Base-by-base conservation (phyloP, 2,329 filamentous ascomycete genomes). In the Arthrobotrys conoides region DNA sequence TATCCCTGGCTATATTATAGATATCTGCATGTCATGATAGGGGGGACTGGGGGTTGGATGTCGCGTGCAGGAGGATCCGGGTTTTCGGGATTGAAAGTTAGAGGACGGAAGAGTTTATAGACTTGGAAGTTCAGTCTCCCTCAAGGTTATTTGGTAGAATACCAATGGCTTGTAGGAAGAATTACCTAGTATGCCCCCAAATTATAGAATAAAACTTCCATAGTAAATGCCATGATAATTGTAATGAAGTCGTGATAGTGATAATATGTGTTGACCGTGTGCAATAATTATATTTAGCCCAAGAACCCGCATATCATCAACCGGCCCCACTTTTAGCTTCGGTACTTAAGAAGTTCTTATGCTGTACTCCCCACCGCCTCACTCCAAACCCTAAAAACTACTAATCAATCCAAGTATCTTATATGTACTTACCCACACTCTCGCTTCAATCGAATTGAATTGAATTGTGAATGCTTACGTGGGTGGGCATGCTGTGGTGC, bases 241-340 rank as follows among this genome's bases (percentile, higher is more conserved):
- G n/a, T n/a, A n/a, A n/a, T 14, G 18, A n/a, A 1, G 30, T 36
- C 22, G 1, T 24, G 5, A 1, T n/a, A 16, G 8, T 38, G 1
- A 14, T 22, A 18, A 59, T 10, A 59, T 59, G 53, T 59, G 53
- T 59, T 59, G 53, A 59, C 18, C 57, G 57, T 61, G 18, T 36
- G 44, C 53, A 61, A 61, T n/a, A 41, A 44, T 61, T 61, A 61
- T 61, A 61, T 61, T 61, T 61, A 61, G 57, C 57, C 51, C 53
- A 44, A 20, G 20, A 46, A 46, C 44, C n/a, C 6, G 27, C 27
- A 30, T 3, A 3, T 6, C 3, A 30, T 6, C 27, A 30, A 30
- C 27, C 24, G 53, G 30, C 30, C 33, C 53, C 53, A 55, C 53
- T 24, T 49, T n/a, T 10, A 10, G 5, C 46, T 16, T 57, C 30